A percentile compares a stretch with the other conserved stretches of the same genome.
These are phyloP conservation scores for Trametes villosa DNA, from an alignment of 768 basidiomycete genomes.

Conservation along the genomic window DNA sequence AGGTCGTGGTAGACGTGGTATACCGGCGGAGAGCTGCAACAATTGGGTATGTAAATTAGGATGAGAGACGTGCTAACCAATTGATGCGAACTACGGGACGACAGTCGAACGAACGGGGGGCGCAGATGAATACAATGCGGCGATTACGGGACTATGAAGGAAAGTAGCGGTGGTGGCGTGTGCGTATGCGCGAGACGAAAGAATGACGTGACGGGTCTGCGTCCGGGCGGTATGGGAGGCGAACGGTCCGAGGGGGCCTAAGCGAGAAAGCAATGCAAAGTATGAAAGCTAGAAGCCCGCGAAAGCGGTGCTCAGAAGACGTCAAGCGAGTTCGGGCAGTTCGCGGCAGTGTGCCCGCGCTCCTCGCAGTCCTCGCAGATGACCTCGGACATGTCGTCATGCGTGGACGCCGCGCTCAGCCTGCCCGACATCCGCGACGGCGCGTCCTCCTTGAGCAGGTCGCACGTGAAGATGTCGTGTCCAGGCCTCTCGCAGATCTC, in stretches of 20 bases:
- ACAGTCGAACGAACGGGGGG: background rate
- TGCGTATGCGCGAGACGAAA: background rate
- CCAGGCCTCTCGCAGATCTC: constrained; percentile 87
- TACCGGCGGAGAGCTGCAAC: constrained; percentile 11
- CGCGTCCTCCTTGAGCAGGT: constrained; percentile 65
- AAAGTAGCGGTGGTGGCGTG: constrained; percentile 17
- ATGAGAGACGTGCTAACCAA: constrained; percentile 7
- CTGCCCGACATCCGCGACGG: constrained; percentile 29
- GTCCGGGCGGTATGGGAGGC: no score
- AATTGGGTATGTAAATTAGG: constrained; percentile 15
- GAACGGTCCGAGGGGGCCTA: background rate
- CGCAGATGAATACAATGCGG: constrained; percentile 23
- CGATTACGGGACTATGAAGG: constrained; percentile 15
- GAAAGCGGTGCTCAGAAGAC: constrained; percentile 62
- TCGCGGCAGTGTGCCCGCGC: constrained; percentile 71
- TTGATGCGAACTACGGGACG: background rate
- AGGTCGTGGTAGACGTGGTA: constrained; percentile 15
- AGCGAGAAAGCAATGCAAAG: background rate
- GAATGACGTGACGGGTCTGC: background rate
- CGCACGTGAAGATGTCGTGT: constrained; percentile 87
- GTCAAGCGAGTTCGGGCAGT: constrained; percentile 86
- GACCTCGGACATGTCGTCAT: constrained; percentile 39
- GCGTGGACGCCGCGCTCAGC: constrained; percentile 13
- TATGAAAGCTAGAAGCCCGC: background rate
- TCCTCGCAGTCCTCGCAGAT: constrained; percentile 89